Conservation (phyloP, 1,284 basidiomycete genomes). For the Rugosomyces carneus region DNA sequence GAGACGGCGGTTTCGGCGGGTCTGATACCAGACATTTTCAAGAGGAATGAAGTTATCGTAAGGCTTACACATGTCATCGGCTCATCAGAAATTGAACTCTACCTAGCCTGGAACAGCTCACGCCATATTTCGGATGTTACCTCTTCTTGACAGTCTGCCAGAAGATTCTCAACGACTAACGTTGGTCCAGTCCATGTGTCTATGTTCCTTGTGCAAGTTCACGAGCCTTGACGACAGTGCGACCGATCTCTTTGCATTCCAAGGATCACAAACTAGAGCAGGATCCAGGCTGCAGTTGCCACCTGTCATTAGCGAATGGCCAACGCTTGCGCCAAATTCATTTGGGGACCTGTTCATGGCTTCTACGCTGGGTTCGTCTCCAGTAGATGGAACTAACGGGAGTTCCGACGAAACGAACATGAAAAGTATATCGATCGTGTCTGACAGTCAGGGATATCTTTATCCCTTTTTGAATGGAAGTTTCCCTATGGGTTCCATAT, state of each 20-base stretch:
- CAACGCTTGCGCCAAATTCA: conserved; percentile 42
- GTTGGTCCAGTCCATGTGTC: conserved; percentile 33
- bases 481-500: conserved; percentile 67
- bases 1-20: conserved; percentile 33
- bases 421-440: conserved; percentile 55
- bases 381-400: conserved; percentile 28
- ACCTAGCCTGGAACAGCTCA: conserved; percentile 69
- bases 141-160: conserved; percentile 61
- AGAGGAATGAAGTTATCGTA: conserved; percentile 59
- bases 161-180: conserved; percentile 58
- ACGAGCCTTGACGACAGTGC: conserved; percentile 38
- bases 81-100: conserved; percentile 7
- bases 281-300: conserved; percentile 42
- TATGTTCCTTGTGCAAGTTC: conserved; percentile 10
- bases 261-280: conserved; percentile 51
- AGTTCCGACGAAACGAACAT: conserved; percentile 50
- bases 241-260: conserved; percentile 72
- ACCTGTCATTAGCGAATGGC: conserved; percentile 59
- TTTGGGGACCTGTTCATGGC: conserved; percentile 42
- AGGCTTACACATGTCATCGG: conserved; percentile 1
- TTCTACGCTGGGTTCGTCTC: conserved; percentile 44
- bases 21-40: conserved; percentile 70
- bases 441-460: conserved; percentile 51
- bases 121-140: conserved; percentile 60
- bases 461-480: conserved; percentile 74